Evolutionary conservation across 1,284 basidiomycete genomes (phyloP).

Genomic region (Ceratobasidium sp.): DNA sequence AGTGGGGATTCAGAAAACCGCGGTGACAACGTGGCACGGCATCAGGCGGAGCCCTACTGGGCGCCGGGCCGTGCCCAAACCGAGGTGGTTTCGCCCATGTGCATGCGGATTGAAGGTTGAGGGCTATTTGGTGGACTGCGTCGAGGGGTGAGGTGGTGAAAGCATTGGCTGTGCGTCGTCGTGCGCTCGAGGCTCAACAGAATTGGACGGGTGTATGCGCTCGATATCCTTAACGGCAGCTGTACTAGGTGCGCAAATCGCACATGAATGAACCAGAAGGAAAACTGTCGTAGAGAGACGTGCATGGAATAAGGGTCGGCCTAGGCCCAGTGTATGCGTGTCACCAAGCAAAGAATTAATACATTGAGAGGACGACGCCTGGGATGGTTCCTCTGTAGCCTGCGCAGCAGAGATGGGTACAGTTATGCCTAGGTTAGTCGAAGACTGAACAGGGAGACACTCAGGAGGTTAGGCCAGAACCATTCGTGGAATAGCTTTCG

Average conservation of each 20-base stretch:
- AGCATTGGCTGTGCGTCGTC: not conserved
- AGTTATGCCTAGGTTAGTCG: not conserved
- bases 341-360: not conserved
- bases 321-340: not conserved
- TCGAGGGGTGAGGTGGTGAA: not conserved
- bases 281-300: not conserved
- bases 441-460: not conserved
- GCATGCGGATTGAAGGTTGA: not conserved
- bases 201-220: conserved; percentile 4
- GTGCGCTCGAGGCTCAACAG: not conserved
- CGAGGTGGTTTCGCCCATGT: conserved; percentile 16
- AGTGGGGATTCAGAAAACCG: conserved; percentile 6
- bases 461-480: not conserved
- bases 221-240: not conserved
- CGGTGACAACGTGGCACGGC: conserved; percentile 18
- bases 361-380: not conserved
- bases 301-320: not conserved
- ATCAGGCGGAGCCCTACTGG: conserved; percentile 15
- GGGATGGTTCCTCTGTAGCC: not conserved
- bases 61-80: conserved; percentile 10
- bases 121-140: not conserved
- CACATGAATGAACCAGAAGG: not conserved
- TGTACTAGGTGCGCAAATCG: not conserved
- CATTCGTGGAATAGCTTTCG: not conserved
- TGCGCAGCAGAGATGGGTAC: not conserved